These are phyloP conservation scores for Mallotus japonicus DNA, from an alignment of 441 rosid species.

Conservation along the genomic window DNA sequence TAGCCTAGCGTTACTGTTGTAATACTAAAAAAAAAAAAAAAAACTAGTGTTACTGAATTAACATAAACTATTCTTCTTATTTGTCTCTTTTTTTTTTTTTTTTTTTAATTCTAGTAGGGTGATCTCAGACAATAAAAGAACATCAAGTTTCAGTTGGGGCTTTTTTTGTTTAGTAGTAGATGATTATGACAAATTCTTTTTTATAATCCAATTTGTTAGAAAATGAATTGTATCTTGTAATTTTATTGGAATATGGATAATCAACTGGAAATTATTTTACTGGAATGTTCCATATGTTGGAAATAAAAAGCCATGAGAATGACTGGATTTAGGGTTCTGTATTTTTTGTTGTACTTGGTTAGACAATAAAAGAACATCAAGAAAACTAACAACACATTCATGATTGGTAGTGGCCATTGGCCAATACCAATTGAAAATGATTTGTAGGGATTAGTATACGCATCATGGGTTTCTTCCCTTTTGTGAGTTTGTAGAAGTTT, in stretches of 20 bases:
- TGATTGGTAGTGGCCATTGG: not conserved
- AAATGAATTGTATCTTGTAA: not conserved
- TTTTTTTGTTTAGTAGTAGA: not conserved
- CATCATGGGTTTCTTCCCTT: not conserved
- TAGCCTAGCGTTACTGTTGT: not conserved
- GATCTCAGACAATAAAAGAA: no score
- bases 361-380: not conserved
- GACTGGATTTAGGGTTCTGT: not conserved
- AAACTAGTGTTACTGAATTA: not conserved
- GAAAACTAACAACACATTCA: not conserved
- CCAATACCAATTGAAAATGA: not conserved
- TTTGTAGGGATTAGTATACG: no score
- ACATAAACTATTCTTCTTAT: not conserved
- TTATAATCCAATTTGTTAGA: not conserved
- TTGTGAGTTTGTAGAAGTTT: no score
- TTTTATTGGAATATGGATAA: not conserved
- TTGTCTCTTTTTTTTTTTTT: no score
- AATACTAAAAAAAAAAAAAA: not conserved
- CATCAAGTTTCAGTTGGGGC: not conserved
- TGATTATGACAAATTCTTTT: not conserved
- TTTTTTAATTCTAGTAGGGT: not conserved
- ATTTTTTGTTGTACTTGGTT: not conserved
- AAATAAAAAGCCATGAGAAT: not conserved
- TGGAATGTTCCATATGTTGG: not conserved
- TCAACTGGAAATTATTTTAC: not conserved